These are phyloP conservation scores for Ceratocystis albifundus DNA, from an alignment of 2,329 filamentous ascomycete genomes.

Conservation along the genomic window DNA sequence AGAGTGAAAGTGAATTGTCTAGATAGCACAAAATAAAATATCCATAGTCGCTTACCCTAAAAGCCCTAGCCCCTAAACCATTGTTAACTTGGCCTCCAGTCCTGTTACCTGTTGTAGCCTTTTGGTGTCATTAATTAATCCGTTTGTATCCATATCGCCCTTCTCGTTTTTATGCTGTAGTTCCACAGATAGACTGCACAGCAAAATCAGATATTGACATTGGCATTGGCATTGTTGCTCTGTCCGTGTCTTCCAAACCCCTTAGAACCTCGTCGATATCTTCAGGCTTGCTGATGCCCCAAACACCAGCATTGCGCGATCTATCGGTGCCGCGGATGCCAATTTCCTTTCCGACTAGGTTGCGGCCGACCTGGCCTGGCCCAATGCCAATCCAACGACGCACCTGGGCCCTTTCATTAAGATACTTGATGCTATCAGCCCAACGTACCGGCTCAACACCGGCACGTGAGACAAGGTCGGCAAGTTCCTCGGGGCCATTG, in stretches of 20 bases:
- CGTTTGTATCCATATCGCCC: background rate
- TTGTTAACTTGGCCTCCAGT: background rate
- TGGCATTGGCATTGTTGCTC: constrained; percentile 37
- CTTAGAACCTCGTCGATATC: constrained; percentile 59
- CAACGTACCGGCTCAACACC: constrained; percentile 87
- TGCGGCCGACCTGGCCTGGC: constrained; percentile 84
- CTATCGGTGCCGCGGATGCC: constrained; percentile 68
- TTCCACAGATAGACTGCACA: constrained; percentile 13
- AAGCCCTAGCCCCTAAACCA: background rate
- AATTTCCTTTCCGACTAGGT: constrained; percentile 89
- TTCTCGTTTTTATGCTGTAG: background rate
- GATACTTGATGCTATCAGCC: constrained; percentile 86
- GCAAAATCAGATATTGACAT: constrained; percentile 28
- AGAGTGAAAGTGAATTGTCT: background rate
- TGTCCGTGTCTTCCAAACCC: constrained; percentile 54
- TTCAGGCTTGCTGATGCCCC: constrained; percentile 73
- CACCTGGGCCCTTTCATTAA: constrained; percentile 73
- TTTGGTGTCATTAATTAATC: background rate
- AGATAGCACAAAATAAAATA: background rate
- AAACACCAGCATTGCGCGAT: constrained; percentile 81
- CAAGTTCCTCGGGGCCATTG: constrained; percentile 57
- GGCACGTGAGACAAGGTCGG: constrained; percentile 65
- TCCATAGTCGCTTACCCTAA: background rate
- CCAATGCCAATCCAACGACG: constrained; percentile 84
- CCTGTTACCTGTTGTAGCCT: background rate